Base-by-base conservation (phyloP, 345 rosid species). In the Odontarrhena argentea region DNA sequence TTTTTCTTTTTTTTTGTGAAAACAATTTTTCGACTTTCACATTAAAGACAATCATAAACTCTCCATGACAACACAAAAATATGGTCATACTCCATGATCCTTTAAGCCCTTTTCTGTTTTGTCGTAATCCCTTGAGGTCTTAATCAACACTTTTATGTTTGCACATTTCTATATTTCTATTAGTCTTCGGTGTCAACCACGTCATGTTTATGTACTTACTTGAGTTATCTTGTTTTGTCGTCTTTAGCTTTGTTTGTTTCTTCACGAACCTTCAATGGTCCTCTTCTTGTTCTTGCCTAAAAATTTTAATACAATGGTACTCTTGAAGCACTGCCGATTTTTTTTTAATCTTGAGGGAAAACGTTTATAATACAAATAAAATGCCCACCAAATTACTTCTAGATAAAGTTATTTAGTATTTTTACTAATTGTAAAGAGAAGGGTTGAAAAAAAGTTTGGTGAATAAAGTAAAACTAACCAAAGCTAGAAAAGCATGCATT, bases 61-160 rank as follows among this genome's bases (percentile, higher is more conserved):
- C 5, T 35, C 51, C 52, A 34, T 67, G 55, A 54, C 62, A 43
- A 61, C 44, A 61, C 6, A 46, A 42, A 10, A 15, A 47, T 4
- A 32, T 32, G 36, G 35, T 35, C 55, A 62, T 22, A 62, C 32
- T 47, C 67, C 67, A 47, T 35, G 18, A 62, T 61, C 54, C 42
- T 43, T 26, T 43, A 25, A 42, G 24, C 36, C 32, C 32, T 28
- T 28, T 18, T 18, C 22, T 18, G 22, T 18, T 28, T 28, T 28
- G 32, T 28, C 32, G 32, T 28, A 28, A 28, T 28, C 32, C 3
- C 9, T 36, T 36, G 6, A 18, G 8, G 7, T 6, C 28, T 45
- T 10, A 9, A 45, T n/a, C 50, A 8, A 14, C 9, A 18, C 7
- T 30, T 60, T 44, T n/a, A 59, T 42, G 36, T 44, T 5, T 45